phyloP scores from a whole-genome alignment of 139 green algal genomes.

The Nannochloris sp. region DNA sequence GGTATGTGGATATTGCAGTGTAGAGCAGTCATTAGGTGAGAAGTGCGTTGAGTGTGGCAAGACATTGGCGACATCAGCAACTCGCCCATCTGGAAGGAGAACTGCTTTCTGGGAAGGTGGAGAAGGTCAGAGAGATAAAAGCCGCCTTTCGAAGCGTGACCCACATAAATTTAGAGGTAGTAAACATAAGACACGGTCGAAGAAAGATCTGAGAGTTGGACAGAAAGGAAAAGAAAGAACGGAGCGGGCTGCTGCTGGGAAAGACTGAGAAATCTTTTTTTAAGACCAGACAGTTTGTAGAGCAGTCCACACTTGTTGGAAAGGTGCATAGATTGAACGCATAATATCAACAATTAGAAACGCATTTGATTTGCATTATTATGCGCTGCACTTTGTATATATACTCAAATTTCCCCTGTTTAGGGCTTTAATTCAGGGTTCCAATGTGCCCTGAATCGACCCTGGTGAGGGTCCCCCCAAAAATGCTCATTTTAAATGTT shows the following conservation, averaged over 20 bases:
- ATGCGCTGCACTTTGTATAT: no score
- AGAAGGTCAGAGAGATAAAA: conserved; percentile 8
- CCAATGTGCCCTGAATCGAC: no score
- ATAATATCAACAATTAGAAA: no score
- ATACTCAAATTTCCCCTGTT: no score
- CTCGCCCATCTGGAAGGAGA: conserved; percentile 11
- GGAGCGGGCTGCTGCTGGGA: background rate
- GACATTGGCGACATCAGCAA: conserved; percentile 27
- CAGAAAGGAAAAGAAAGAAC: conserved; percentile 3
- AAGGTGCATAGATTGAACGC: no score
- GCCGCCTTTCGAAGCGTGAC: background rate
- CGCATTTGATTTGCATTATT: no score
- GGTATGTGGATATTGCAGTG: conserved; percentile 35
- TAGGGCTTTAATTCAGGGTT: no score
- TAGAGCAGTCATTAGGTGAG: conserved; percentile 24
- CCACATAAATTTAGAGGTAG: conserved; percentile 6
- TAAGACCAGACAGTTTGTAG: no score
- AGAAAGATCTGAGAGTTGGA: conserved; percentile 10
- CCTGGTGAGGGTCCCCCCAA: no score
- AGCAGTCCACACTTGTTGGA: no score
- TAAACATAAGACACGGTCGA: conserved; percentile 9
- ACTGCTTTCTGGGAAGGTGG: conserved; percentile 46
- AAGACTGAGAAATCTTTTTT: no score
- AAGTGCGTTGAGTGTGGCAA: conserved; percentile 35
- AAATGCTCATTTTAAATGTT: no score